Percentiles rank a stretch among this genome's conserved stretches.
phyloP scores from a whole-genome alignment of 2,329 filamentous ascomycete species.

The Colletotrichum sp. region DNA sequence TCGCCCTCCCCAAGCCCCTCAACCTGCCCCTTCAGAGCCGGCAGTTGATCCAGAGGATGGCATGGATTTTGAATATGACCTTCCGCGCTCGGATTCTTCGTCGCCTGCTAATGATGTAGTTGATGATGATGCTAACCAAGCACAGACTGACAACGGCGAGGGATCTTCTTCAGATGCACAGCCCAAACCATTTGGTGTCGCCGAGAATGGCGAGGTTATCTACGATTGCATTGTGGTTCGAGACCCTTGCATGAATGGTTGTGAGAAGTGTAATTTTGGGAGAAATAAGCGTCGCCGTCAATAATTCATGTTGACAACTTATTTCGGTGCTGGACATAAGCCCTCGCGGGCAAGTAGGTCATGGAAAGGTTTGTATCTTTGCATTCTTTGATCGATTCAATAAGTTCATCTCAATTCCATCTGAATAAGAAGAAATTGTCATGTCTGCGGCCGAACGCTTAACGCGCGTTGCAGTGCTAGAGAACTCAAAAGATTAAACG shows the following conservation, averaged over 20 bases:
- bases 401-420: background rate
- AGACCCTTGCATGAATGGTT: background rate
- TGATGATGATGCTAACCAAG: background rate
- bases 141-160: background rate
- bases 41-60: background rate
- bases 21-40: background rate
- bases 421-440: background rate
- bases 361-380: background rate
- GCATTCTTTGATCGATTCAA: background rate
- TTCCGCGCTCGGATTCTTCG: background rate
- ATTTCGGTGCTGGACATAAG: background rate
- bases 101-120: background rate
- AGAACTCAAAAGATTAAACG: background rate
- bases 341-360: background rate
- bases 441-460: background rate
- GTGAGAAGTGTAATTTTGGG: background rate
- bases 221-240: background rate
- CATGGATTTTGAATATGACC: background rate
- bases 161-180: background rate
- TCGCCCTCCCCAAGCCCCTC: background rate
- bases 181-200: background rate
- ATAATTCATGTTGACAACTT: background rate
- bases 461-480: background rate
- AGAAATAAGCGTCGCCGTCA: background rate
- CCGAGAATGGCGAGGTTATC: background rate